Evolutionary conservation across 768 basidiomycete genomes (phyloP).

Genomic region (Amylocystis lapponica): DNA sequence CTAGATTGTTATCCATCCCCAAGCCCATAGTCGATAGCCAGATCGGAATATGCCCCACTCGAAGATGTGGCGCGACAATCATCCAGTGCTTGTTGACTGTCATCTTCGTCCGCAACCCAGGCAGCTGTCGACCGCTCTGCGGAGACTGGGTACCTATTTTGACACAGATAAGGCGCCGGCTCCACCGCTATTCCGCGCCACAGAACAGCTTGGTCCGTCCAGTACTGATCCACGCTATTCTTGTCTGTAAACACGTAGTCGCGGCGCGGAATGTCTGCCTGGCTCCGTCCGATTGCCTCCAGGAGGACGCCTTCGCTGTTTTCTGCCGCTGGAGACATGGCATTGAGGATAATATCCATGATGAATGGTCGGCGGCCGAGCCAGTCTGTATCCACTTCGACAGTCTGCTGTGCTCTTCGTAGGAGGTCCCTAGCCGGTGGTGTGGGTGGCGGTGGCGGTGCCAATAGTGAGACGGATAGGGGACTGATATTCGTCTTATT

Average conservation of each 20-base stretch:
- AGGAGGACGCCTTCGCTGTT: slow-evolving; percentile 26
- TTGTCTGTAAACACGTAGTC: slow-evolving; percentile 25
- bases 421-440: slow-evolving; percentile 13
- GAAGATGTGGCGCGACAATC: too few species aligned
- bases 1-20: too few species aligned
- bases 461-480: not conserved
- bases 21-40: too few species aligned
- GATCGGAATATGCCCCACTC: too few species aligned
- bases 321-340: slow-evolving; percentile 25
- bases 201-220: slow-evolving; percentile 29
- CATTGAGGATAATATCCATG: slow-evolving; percentile 45
- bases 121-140: slow-evolving; percentile 40
- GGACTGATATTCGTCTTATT: not conserved
- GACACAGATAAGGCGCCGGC: not conserved
- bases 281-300: slow-evolving; percentile 23
- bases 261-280: slow-evolving; percentile 9
- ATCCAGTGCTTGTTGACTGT: too few species aligned
- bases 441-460: slow-evolving; percentile 9
- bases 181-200: slow-evolving; percentile 18
- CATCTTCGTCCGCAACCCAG: slow-evolving; percentile 15
- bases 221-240: slow-evolving; percentile 31
- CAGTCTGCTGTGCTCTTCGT: slow-evolving; percentile 15
- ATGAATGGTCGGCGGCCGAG: slow-evolving; percentile 31
- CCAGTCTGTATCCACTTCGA: slow-evolving; percentile 23
- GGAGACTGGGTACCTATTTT: slow-evolving; percentile 28